Evolutionary conservation across 805 yeast species (phyloP).

Genomic region (Saccharomyces jurei): DNA sequence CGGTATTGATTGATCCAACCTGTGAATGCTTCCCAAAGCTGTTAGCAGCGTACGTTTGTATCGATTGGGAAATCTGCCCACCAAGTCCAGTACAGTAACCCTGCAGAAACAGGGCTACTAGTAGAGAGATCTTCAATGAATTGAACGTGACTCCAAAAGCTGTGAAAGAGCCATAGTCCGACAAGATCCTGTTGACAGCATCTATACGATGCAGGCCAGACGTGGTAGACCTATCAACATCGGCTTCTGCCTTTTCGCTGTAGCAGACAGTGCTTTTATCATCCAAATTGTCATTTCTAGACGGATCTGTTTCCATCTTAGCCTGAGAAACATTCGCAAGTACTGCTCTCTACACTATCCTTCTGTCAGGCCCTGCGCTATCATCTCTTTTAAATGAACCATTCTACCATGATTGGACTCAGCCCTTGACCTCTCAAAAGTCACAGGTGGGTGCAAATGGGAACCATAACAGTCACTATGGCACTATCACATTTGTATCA

Average conservation of each 20-base stretch:
- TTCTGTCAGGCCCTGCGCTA: background rate
- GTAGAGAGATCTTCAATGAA: background rate
- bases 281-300: background rate
- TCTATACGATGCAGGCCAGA: background rate
- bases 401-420: background rate
- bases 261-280: background rate
- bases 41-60: background rate
- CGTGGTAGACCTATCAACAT: background rate
- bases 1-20: background rate
- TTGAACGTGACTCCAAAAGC: constrained; percentile 2
- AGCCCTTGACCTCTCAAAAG: background rate
- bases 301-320: background rate
- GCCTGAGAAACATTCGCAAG: background rate
- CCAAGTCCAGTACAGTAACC: constrained; percentile 1
- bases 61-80: constrained; percentile 1
- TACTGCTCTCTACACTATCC: background rate
- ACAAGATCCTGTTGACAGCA: background rate
- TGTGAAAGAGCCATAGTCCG: background rate
- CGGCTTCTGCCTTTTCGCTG: background rate
- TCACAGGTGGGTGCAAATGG: background rate
- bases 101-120: background rate
- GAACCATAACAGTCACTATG: background rate
- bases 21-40: background rate
- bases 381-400: background rate
- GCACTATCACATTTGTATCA: background rate